phyloP scores from a whole-genome alignment of 2,329 filamentous ascomycete species.

The Botryosphaeria dothidea region DNA sequence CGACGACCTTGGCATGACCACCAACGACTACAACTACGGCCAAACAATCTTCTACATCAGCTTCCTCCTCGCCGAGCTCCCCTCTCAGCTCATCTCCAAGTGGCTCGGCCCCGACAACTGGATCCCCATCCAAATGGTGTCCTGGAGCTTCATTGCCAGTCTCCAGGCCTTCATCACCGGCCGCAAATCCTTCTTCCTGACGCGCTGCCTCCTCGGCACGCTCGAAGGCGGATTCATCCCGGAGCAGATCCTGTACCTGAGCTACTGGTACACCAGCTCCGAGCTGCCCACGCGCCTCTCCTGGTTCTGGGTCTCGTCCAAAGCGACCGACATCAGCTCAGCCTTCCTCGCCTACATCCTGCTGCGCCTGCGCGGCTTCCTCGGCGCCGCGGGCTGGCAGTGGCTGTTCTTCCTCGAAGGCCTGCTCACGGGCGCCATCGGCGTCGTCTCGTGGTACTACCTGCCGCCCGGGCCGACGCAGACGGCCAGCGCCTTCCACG shows the following conservation, averaged over 20 bases:
- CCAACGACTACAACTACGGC: constrained; percentile 41
- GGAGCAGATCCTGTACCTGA: constrained; percentile 66
- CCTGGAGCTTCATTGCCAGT: constrained; percentile 53
- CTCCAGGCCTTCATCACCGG: constrained; percentile 70
- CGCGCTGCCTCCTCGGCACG: constrained; percentile 45
- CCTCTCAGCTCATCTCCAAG: constrained; percentile 50
- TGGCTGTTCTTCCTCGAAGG: constrained; percentile 55
- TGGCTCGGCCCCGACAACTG: constrained; percentile 48
- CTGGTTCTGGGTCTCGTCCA: constrained; percentile 70
- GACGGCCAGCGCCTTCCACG: constrained; percentile 59
- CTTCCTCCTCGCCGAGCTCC: constrained; percentile 64
- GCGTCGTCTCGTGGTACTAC: constrained; percentile 38
- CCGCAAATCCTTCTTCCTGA: constrained; percentile 45
- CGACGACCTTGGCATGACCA: constrained; percentile 33
- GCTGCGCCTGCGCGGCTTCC: constrained; percentile 50
- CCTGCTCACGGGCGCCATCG: constrained; percentile 38
- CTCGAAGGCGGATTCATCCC: constrained; percentile 60
- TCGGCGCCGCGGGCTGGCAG: constrained; percentile 57
- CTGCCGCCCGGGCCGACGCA: constrained; percentile 58
- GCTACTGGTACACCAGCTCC: constrained; percentile 73
- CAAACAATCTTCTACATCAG: constrained; percentile 71
- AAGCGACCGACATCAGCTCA: constrained; percentile 56
- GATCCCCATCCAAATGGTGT: constrained; percentile 48
- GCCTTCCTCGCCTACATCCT: constrained; percentile 60
- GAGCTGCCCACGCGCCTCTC: constrained; percentile 69